Evolutionary conservation across 148 eudicot species (phyloP), one percentile per base, ranked within the genome.

Genomic region (Amaranthus palmeri): DNA sequence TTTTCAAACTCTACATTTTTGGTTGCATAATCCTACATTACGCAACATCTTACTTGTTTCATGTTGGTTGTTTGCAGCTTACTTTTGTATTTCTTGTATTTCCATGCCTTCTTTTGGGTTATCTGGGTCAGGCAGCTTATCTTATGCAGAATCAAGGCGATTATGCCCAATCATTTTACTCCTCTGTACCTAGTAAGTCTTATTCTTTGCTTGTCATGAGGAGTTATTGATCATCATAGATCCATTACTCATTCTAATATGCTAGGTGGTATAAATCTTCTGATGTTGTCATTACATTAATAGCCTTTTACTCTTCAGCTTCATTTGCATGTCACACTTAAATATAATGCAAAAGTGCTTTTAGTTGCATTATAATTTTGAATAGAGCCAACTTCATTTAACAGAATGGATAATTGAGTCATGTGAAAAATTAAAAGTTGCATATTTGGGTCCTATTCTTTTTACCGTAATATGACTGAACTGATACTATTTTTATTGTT

Each of bases 51-150:
- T 61, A 41, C 52, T 67, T 46, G 46, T 54, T 25, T 15, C 13
- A 7, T 70, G 67, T 76, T 78, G 50, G 71, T 69, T 83, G 66
- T 81, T 77, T 83, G 82, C 99, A 95, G 99, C 96, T 95, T 75
- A 91, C 96, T 17, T 91, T 89, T 80, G 80, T 85, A 75, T 87
- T 88, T 67, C 91, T 95, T 77, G 99, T 95, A 61, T 84, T 95
- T 43, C 99, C 99, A 54, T 95, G 99, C 86, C 99, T 95, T 80
- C 75, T 95, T 43, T 71, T 95, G 93, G 99, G 99, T 10, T 95
- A 95, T 78, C 83, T 95, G 72, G 99, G 99, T 72, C 99, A 95
- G 83, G 99, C 99, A 74, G 99, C 99, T 70, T 95, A 91, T 76
- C 92, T 95, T 64, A 90, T 95, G 90, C 84, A 86, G 75, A 95